A percentile compares a stretch with the other conserved stretches of the same genome.
Evolutionary conservation across 2,329 filamentous ascomycete genomes (phyloP).

Genomic region (Xylariaceae sp.): DNA sequence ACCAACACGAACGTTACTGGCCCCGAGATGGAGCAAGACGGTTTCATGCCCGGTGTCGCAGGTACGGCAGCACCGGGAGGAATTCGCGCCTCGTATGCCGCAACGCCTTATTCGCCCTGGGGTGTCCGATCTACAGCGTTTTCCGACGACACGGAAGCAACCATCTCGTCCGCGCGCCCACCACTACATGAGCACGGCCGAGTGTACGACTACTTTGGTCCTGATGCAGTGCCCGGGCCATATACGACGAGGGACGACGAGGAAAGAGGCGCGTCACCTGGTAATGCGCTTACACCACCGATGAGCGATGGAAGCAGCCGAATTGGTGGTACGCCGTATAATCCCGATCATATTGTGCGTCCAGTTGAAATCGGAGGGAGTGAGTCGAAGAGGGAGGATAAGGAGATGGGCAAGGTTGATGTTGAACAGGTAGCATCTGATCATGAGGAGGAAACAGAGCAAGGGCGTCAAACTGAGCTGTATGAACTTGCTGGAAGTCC

Average conservation of each 20-base stretch:
- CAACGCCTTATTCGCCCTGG: constrained; percentile 8
- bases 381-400: background rate
- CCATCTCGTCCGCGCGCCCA: constrained; percentile 24
- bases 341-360: constrained; percentile 15
- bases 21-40: constrained; percentile 10
- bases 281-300: too few species aligned
- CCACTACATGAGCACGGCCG: constrained; percentile 28
- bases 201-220: constrained; percentile 44
- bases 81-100: constrained; percentile 17
- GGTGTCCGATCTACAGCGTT: constrained; percentile 20
- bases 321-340: constrained; percentile 9
- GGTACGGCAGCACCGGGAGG: background rate
- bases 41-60: background rate
- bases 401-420: background rate
- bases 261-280: background rate
- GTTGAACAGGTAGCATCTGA: background rate
- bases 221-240: constrained; percentile 44
- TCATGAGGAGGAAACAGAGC: background rate
- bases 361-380: constrained; percentile 11
- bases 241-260: constrained; percentile 38
- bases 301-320: constrained; percentile 32
- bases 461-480: constrained; percentile 32
- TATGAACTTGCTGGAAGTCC: constrained; percentile 33
- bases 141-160: constrained; percentile 34
- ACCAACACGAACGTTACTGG: constrained; percentile 4